Percentiles rank a stretch among this genome's conserved stretches.
Conservation (phyloP, 495 filamentous ascomycete species). For the Daldinia bambusicola region DNA sequence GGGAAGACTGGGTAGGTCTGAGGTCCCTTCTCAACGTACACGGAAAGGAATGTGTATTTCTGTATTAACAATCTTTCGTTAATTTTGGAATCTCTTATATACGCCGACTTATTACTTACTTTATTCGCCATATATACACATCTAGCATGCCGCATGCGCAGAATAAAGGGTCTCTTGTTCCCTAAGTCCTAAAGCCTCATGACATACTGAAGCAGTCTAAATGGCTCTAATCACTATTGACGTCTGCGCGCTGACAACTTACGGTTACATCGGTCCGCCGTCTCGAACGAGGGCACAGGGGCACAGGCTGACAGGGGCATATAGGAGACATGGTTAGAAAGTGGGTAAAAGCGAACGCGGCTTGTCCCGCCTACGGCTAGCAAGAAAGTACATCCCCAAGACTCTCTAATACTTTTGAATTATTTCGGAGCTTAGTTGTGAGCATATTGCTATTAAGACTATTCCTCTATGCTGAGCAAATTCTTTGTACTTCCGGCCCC, state of each 20-base stretch:
- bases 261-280: constrained; percentile 28
- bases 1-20: background rate
- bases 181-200: no score
- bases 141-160: no score
- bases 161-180: no score
- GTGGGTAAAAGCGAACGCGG: constrained; percentile 16
- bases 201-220: constrained; percentile 11
- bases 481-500: no score
- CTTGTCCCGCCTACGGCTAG: constrained; percentile 3
- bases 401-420: background rate
- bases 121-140: no score
- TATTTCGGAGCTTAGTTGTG: background rate
- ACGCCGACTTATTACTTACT: no score
- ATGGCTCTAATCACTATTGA: constrained; percentile 23
- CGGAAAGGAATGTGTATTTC: no score
- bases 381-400: no score
- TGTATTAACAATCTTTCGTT: no score
- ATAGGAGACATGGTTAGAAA: background rate
- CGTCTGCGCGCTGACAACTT: constrained; percentile 12
- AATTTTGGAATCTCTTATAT: no score
- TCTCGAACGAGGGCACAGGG: constrained; percentile 27
- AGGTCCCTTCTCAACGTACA: background rate
- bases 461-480: background rate
- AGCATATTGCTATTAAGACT: background rate
- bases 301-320: background rate